phyloP scores from a whole-genome alignment of 768 basidiomycete species.

The Hortiboletus campestris region DNA sequence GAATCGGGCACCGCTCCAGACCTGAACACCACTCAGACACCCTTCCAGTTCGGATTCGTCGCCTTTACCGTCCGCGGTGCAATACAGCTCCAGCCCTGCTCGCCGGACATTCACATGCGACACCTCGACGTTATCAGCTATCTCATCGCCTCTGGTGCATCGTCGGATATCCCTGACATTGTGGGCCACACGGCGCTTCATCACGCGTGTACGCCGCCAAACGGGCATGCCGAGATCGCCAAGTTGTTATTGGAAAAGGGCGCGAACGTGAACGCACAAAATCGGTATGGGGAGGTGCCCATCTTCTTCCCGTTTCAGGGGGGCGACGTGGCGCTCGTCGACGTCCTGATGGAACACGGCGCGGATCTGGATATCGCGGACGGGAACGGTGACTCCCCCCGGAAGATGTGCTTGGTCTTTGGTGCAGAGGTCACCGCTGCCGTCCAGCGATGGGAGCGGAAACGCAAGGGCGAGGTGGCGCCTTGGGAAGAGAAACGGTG shows the following conservation, averaged over 20 bases:
- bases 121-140: slow-evolving; percentile 39
- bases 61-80: slow-evolving; percentile 41
- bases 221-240: slow-evolving; percentile 30
- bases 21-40: slow-evolving; percentile 40
- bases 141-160: slow-evolving; percentile 42
- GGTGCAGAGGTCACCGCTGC: slow-evolving; percentile 46
- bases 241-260: slow-evolving; percentile 43
- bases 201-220: slow-evolving; percentile 37
- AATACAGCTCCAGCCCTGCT: slow-evolving; percentile 29
- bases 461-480: slow-evolving; percentile 42
- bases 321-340: slow-evolving; percentile 34
- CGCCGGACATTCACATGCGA: slow-evolving; percentile 14
- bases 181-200: slow-evolving; percentile 50
- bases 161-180: slow-evolving; percentile 44
- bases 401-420: slow-evolving; percentile 28
- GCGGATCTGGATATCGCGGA: slow-evolving; percentile 43
- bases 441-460: slow-evolving; percentile 47
- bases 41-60: slow-evolving; percentile 43
- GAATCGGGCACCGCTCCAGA: slow-evolving; percentile 35
- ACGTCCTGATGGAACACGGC: slow-evolving; percentile 48
- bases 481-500: slow-evolving; percentile 46
- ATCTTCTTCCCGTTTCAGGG: slow-evolving; percentile 36
- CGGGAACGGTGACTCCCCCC: slow-evolving; percentile 38
- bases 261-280: slow-evolving; percentile 49
- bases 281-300: slow-evolving; percentile 48